Evolutionary conservation across 1,284 basidiomycete species (phyloP).

Genomic region (Bondarzewia mesenterica): DNA sequence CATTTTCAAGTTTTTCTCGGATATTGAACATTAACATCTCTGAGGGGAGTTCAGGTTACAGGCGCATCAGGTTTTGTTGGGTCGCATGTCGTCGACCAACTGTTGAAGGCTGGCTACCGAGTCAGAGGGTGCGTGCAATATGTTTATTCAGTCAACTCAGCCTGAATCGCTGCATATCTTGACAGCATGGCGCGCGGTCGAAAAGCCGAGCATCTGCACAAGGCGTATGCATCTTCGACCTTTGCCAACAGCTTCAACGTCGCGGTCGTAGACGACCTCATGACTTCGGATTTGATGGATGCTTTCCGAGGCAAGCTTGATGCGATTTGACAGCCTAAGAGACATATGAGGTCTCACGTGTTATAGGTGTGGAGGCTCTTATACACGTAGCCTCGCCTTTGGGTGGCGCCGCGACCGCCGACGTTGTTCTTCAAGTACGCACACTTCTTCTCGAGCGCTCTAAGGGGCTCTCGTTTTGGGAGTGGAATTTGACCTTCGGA

Average conservation of each 20-base stretch:
- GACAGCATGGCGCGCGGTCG: background rate
- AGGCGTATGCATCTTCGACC: background rate
- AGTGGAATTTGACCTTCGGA: background rate
- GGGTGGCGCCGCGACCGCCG: background rate
- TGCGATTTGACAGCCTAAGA: background rate
- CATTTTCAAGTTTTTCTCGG: background rate
- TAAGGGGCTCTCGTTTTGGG: background rate
- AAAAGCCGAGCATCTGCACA: background rate
- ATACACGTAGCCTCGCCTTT: background rate
- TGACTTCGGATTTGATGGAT: background rate
- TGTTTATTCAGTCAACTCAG: background rate
- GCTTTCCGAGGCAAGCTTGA: background rate
- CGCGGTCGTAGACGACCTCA: background rate
- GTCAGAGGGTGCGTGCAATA: background rate
- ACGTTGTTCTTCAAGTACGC: background rate
- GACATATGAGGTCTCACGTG: background rate
- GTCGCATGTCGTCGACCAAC: background rate
- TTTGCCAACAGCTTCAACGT: background rate
- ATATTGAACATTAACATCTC: no score
- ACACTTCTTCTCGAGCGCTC: background rate
- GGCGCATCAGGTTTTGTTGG: background rate
- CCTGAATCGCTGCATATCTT: no score
- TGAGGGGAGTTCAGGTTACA: no score
- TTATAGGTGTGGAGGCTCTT: background rate
- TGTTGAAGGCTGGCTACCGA: background rate